These are phyloP conservation scores for Cercospora beticola DNA, from an alignment of 2,329 filamentous ascomycete genomes.

Conservation along the genomic window DNA sequence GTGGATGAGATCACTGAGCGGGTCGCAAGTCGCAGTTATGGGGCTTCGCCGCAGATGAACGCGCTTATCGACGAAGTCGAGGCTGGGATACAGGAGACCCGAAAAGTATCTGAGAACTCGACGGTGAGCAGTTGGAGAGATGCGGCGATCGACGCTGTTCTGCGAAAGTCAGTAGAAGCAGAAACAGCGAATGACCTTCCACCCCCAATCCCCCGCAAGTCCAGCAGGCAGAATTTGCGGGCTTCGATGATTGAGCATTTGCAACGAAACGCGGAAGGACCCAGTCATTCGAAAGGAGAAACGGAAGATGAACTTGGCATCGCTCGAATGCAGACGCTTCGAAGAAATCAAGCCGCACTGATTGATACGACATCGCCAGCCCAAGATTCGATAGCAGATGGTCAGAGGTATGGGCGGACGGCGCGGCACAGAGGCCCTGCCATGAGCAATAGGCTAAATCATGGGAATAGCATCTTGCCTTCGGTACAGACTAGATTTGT, in stretches of 20 bases:
- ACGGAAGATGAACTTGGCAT: not conserved
- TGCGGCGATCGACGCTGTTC: slow-evolving; percentile 12
- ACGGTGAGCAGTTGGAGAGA: slow-evolving; percentile 11
- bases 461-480: not conserved
- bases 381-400: not conserved
- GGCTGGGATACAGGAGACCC: not conserved
- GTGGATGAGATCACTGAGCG: not conserved
- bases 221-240: slow-evolving; percentile 2
- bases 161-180: slow-evolving; percentile 8
- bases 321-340: not conserved
- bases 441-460: not conserved
- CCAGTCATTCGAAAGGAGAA: not conserved
- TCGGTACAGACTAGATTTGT: slow-evolving; percentile 6
- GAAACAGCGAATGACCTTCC: not conserved
- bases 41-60: not conserved
- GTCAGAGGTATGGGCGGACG: not conserved
- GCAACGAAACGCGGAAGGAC: not conserved
- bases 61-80: not conserved
- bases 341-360: not conserved
- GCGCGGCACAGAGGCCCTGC: not conserved
- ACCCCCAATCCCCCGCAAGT: not conserved
- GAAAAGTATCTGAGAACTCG: not conserved
- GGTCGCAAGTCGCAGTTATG: too few species aligned
- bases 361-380: not conserved
- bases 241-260: not conserved